A percentile compares a stretch with the other conserved stretches of the same genome.
Evolutionary conservation across 257 asterid species (phyloP).

Genomic region (Plantago major): DNA sequence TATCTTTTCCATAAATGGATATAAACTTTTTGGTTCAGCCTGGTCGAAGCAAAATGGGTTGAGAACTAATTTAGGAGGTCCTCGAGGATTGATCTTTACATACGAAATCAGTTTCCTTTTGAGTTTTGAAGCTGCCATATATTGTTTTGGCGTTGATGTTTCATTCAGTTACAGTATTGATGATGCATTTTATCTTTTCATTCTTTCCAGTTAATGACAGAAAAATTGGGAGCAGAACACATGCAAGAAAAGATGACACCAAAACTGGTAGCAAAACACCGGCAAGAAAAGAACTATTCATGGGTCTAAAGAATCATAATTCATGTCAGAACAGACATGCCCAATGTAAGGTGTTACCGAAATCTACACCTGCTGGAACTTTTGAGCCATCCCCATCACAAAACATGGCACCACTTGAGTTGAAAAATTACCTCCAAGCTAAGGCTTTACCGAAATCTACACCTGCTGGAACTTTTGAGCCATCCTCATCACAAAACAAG

Average conservation of each 20-base stretch:
- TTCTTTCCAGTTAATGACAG: slow-evolving; percentile 55
- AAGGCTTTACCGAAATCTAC: slow-evolving; percentile 42
- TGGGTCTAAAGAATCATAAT: slow-evolving; percentile 36
- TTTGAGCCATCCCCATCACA: slow-evolving; percentile 25
- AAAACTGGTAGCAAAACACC: slow-evolving; percentile 44
- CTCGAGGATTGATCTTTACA: too few species aligned
- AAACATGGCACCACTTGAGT: slow-evolving; percentile 25
- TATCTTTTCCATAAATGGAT: not conserved
- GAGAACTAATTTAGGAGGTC: too few species aligned
- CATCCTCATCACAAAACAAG: slow-evolving; percentile 25
- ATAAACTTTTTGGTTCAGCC: not conserved
- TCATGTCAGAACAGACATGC: slow-evolving; percentile 40
- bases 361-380: slow-evolving; percentile 34
- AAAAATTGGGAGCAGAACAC: slow-evolving; percentile 44
- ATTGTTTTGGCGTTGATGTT: not conserved
- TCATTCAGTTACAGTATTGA: not conserved
- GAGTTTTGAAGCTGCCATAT: not conserved
- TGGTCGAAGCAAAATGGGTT: not conserved
- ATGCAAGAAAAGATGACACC: slow-evolving; percentile 42
- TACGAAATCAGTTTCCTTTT: not conserved
- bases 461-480: slow-evolving; percentile 28
- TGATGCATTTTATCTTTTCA: not conserved
- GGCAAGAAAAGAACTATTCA: slow-evolving; percentile 31
- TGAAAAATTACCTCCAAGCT: slow-evolving; percentile 18
- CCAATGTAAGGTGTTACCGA: slow-evolving; percentile 40